Evolutionary conservation across 192 early-diverging fungal genomes (phyloP).

Genomic region (Mortierella claussenii): DNA sequence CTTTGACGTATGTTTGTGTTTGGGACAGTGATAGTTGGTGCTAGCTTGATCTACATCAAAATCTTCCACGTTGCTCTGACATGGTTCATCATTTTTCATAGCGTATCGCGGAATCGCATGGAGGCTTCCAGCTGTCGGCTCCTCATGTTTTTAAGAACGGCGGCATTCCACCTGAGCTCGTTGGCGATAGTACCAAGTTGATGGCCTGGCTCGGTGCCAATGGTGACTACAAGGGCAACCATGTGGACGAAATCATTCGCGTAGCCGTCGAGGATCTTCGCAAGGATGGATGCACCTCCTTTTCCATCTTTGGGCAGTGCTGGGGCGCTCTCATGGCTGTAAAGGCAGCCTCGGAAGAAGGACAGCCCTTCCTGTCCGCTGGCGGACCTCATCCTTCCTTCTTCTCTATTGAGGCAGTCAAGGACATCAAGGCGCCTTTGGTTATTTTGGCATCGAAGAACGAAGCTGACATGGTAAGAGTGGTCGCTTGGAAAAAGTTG

Average conservation of each 20-base stretch:
- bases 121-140: conserved; percentile 70
- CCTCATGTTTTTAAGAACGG: conserved; percentile 74
- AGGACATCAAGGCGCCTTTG: conserved; percentile 66
- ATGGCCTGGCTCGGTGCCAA: conserved; percentile 49
- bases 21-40: too few relatives aligned
- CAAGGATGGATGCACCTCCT: conserved; percentile 51
- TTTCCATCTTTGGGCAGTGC: conserved; percentile 74
- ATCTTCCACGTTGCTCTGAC: too few relatives aligned
- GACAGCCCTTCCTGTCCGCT: conserved; percentile 56
- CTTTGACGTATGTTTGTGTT: conserved; percentile 68
- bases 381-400: conserved; percentile 76
- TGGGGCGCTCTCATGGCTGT: conserved; percentile 74
- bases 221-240: conserved; percentile 33
- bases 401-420: conserved; percentile 58
- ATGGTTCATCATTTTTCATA: too few relatives aligned
- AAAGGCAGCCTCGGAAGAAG: conserved; percentile 56
- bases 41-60: too few relatives aligned
- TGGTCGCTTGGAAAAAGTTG: not conserved
- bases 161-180: conserved; percentile 43
- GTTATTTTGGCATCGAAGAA: conserved; percentile 71
- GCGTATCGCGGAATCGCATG: conserved; percentile 49
- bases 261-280: conserved; percentile 53
- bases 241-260: conserved; percentile 25
- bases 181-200: conserved; percentile 31
- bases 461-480: conserved; percentile 65